Base-by-base conservation (phyloP, 2,329 filamentous ascomycete species). In the Phyllosticta capitalensis region DNA sequence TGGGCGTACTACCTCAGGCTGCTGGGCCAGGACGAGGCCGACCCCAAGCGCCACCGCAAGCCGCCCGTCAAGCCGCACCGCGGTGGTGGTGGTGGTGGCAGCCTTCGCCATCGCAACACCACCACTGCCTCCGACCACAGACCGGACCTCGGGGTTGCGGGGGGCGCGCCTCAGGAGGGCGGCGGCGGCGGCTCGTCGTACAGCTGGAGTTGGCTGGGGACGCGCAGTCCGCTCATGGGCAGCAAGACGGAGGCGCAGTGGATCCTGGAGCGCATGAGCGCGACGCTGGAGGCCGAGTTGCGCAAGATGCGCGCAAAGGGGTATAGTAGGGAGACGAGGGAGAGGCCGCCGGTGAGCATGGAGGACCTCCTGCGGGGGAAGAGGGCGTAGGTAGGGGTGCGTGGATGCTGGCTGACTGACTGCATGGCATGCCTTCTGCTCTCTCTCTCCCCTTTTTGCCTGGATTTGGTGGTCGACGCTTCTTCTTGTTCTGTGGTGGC, bases 191-290 rank as follows among this genome's bases (percentile, higher is more conserved):
- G 66, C 2, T 63, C 67, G 50, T 63, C 69, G 10, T 88, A 84
- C 81, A 84, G 82, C 6, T 90, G 88, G 87, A 89, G 85, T 33
- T 92, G 88, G 88, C 79, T 91, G 1, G 87, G 85, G 0, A 79
- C 83, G 53, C 75, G 81, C 14, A 88, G 84, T 64, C 88, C 88
- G 3, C 75, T 91, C 12, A 86, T 90, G 82, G 82, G 85, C 2
- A 79, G 79, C 54, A 81, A 84, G 66, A 81, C 82, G 59, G 88
- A 91, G 73, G 80, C 83, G 14, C 83, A 89, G 68, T 91, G 88
- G 88, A 83, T 91, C 38, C 70, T 90, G 49, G 84, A 89, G 61
- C 78, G 82, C 61, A 70, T 91, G 56, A 80, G 81, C 62, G 76
- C 77, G 56, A 80, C 74, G 61, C 74, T 92, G 45, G 78, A 81